Evolutionary conservation across 345 rosid genomes (phyloP), one percentile per base, ranked within the genome.

Genomic region (Sisymbrium irio): DNA sequence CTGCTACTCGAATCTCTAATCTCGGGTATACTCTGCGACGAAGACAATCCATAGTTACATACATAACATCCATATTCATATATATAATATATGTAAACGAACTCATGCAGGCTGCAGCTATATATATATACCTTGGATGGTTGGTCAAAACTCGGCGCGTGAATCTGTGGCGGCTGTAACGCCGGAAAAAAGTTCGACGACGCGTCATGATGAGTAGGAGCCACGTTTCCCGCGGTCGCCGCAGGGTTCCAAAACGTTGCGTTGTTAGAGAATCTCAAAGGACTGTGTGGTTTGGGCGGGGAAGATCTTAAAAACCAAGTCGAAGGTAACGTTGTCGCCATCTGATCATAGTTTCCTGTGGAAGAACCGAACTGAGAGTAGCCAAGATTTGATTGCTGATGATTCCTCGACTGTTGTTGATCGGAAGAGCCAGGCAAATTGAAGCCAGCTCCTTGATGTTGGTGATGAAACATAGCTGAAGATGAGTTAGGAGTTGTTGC

Each of bases 201-300:
- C 65, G 77, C 76, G 35, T 95, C 96, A 19, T 60, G 81, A 66
- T 68, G 82, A 75, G 22, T 75, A 36, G 86, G 82, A 20, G 89
- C 82, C 1, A 88, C 91, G 55, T 90, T 90, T 94, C 68, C 73
- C 2, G 56, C 1, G 6, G 80, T 8, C 7, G 57, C 77, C 2
- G 80, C 67, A 19, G 77, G 77, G 76, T 90, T 90, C 99, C 99
- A 95, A 70, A 88, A 92, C 14, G 94, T 87, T 4, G 96, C 87
- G 80, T 95, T 92, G 73, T 95, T 95, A 61, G 99, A 92, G 78
- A 95, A 90, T 25, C 88, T 89, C 75, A 92, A 78, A 59, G 88
- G 97, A 22, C 80, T 77, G 11, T 77, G 80, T 41, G 80, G 77
- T 65, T 77, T 78, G 13, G 80, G 93, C 0, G 97, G 87, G 1